Evolutionary conservation across 257 asterid genomes (phyloP).

Genomic region (Scutellaria barbata): DNA sequence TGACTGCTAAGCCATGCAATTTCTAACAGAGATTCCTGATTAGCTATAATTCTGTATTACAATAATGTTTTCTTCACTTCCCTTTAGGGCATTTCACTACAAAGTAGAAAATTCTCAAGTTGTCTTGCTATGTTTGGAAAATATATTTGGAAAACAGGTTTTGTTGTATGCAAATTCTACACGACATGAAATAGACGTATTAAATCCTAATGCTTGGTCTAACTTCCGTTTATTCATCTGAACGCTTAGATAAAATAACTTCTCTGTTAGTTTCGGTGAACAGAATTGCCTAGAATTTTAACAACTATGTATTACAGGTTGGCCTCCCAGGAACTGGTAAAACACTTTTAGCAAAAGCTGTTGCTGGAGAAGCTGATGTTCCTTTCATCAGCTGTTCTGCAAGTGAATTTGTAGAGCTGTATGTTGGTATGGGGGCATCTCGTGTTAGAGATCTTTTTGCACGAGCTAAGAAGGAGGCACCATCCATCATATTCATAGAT

Average conservation of each 20-base stretch:
- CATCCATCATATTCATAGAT: slow-evolving; percentile 95
- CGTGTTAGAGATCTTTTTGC: slow-evolving; percentile 99
- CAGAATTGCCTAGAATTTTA: slow-evolving; percentile 12
- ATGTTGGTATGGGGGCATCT: slow-evolving; percentile 99
- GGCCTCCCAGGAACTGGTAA: slow-evolving; percentile 99
- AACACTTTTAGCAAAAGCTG: slow-evolving; percentile 98
- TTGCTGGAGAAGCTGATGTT: slow-evolving; percentile 98
- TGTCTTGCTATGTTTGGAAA: background rate
- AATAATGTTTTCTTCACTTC: background rate
- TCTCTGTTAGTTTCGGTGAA: slow-evolving; percentile 13
- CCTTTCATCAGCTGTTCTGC: slow-evolving; percentile 99
- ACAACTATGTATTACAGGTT: slow-evolving; percentile 57
- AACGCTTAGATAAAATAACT: background rate
- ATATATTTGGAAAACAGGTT: background rate
- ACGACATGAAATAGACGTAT: slow-evolving; percentile 15
- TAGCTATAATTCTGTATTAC: slow-evolving; percentile 15
- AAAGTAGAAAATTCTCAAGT: background rate
- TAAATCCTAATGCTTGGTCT: slow-evolving; percentile 17
- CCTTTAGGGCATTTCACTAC: slow-evolving; percentile 6
- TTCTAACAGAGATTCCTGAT: slow-evolving; percentile 30
- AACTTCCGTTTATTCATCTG: slow-evolving; percentile 25
- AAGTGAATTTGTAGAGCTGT: slow-evolving; percentile 96
- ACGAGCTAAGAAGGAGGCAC: slow-evolving; percentile 98
- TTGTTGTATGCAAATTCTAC: slow-evolving; percentile 20
- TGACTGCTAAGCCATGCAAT: slow-evolving; percentile 23